Evolutionary conservation across 331 rosid genomes (phyloP).

Genomic region (Acacia concinna): DNA sequence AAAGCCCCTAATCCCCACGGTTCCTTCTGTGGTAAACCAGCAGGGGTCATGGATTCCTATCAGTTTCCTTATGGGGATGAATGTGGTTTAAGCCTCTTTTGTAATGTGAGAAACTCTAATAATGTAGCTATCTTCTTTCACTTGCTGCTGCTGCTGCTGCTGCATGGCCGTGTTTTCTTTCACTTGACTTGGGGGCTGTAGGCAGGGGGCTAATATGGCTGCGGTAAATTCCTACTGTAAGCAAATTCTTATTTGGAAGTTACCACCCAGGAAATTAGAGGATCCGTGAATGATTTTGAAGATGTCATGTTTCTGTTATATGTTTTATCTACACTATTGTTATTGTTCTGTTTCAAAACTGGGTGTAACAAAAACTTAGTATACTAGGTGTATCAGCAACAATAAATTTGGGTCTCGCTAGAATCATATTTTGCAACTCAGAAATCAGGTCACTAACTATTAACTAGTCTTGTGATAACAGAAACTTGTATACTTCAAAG

Average conservation of each 20-base stretch:
- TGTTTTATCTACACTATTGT: background rate
- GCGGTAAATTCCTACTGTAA: background rate
- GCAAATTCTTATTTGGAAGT: background rate
- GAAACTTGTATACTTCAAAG: background rate
- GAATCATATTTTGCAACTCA: background rate
- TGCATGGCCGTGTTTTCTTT: background rate
- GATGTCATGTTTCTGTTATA: background rate
- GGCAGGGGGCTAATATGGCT: background rate
- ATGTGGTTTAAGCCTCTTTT: background rate
- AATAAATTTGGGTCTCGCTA: background rate
- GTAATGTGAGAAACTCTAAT: background rate
- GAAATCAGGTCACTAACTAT: background rate
- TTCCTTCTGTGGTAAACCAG: no score
- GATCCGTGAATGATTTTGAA: background rate
- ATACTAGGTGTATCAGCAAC: background rate
- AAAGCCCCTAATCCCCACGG: no score
- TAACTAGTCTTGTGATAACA: background rate
- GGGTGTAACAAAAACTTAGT: background rate
- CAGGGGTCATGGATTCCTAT: no score
- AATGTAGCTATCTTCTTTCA: background rate
- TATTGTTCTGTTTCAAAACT: background rate
- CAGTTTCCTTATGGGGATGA: background rate
- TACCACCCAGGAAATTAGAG: background rate
- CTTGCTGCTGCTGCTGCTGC: background rate
- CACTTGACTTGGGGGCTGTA: background rate